Evolutionary conservation across 805 yeast species (phyloP).

Genomic region (Millerozyma miso): DNA sequence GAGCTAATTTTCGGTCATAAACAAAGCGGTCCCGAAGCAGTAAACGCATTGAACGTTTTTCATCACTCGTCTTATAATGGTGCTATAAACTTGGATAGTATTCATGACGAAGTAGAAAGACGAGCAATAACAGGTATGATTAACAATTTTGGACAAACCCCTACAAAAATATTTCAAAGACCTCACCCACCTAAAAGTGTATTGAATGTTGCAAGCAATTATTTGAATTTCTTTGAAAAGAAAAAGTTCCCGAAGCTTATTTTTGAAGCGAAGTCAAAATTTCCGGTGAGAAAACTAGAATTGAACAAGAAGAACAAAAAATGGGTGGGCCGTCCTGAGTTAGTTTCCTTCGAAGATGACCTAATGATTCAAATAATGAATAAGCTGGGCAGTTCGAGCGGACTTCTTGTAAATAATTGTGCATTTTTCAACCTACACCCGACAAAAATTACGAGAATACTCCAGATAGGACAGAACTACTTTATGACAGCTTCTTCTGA

Average conservation of each 20-base stretch:
- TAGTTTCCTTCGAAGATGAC: constrained; percentile 35
- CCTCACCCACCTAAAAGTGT: constrained; percentile 58
- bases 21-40: constrained; percentile 70
- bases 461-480: constrained; percentile 37
- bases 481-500: constrained; percentile 50
- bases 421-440: constrained; percentile 42
- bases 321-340: constrained; percentile 51
- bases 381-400: constrained; percentile 7
- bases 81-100: constrained; percentile 69
- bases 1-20: constrained; percentile 79
- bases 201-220: constrained; percentile 32
- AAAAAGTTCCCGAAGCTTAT: constrained; percentile 33
- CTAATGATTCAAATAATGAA: constrained; percentile 30
- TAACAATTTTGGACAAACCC: constrained; percentile 91
- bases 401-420: constrained; percentile 36
- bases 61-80: constrained; percentile 85
- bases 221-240: constrained; percentile 27
- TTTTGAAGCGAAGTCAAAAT: constrained; percentile 39
- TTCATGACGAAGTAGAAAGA: constrained; percentile 69
- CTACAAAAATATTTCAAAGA: constrained; percentile 61
- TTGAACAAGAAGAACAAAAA: constrained; percentile 34
- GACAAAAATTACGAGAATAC: constrained; percentile 33
- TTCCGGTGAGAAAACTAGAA: constrained; percentile 43
- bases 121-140: constrained; percentile 78
- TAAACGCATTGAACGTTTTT: constrained; percentile 67